Conservation (phyloP, 2,329 filamentous ascomycete genomes). For the Sclerotinia spermophila region DNA sequence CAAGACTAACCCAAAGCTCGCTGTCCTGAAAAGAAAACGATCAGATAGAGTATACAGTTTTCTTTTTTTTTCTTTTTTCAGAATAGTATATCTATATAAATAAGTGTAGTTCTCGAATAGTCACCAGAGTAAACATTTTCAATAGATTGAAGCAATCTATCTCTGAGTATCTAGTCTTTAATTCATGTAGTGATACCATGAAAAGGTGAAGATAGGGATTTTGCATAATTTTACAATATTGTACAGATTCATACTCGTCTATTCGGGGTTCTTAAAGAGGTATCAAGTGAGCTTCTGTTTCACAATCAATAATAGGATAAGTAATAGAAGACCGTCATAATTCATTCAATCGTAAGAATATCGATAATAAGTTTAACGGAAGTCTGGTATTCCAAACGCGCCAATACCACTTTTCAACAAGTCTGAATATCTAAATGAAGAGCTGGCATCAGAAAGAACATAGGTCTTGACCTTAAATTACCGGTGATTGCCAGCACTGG, state of each 20-base stretch:
- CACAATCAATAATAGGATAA: too few species aligned
- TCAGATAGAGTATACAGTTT: neutral
- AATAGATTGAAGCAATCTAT: neutral
- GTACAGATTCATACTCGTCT: neutral
- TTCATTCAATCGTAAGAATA: neutral
- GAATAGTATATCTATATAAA: neutral
- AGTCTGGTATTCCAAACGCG: neutral
- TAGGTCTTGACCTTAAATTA: neutral
- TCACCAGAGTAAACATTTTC: neutral
- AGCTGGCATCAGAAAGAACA: too few species aligned
- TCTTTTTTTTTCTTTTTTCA: accelerated
- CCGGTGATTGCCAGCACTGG: neutral
- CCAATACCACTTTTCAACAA: neutral
- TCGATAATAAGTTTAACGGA: neutral
- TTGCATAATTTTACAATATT: neutral
- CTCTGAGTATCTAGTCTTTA: neutral
- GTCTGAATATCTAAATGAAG: neutral
- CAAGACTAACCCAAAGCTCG: neutral
- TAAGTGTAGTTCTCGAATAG: neutral
- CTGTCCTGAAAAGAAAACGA: neutral
- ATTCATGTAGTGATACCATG: accelerated
- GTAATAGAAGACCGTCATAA: neutral
- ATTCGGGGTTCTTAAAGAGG: neutral
- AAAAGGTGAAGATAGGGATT: neutral
- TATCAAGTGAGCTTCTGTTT: neutral